A percentile compares a stretch with the other conserved stretches of the same genome.
Evolutionary conservation across 257 asterid genomes (phyloP).

Genomic region (Mitragyna speciosa): DNA sequence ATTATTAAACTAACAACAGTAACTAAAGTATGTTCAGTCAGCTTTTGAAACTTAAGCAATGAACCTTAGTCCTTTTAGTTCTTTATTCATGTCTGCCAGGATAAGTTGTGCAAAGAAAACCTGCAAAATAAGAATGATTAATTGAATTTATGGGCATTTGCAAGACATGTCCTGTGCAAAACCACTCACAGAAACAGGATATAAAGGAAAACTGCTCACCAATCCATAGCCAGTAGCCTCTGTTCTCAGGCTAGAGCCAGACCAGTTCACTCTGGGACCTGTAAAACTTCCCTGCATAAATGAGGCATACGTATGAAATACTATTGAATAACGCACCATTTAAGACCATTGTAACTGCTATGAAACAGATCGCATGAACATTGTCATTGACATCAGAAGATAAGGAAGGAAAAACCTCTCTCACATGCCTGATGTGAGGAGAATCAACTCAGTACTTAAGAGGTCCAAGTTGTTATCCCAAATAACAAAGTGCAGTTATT

Average conservation of each 20-base stretch:
- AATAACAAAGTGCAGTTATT: not conserved
- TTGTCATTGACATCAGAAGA: not conserved
- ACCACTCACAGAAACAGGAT: constrained; percentile 4
- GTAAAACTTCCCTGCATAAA: constrained; percentile 90
- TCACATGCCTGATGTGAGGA: not conserved
- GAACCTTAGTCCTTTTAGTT: constrained; percentile 94
- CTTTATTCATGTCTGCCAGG: constrained; percentile 98
- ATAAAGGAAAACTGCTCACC: constrained; percentile 47
- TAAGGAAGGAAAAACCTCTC: not conserved
- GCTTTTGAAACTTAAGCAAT: constrained; percentile 21
- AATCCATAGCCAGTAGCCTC: constrained; percentile 99
- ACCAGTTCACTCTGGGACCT: constrained; percentile 97
- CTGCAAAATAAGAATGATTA: constrained; percentile 45
- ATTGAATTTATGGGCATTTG: constrained; percentile 8
- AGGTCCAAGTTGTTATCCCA: not conserved
- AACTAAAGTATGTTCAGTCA: not conserved
- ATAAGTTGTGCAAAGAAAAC: constrained; percentile 94
- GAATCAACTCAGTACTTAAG: not conserved
- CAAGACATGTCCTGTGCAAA: not conserved
- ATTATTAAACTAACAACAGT: not conserved
- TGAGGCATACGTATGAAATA: constrained; percentile 22
- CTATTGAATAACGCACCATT: not conserved
- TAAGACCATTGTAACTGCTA: not conserved
- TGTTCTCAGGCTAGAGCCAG: constrained; percentile 94
- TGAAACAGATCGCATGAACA: not conserved